Percentiles rank a stretch among this genome's conserved stretches.
phyloP scores from a whole-genome alignment of 2,329 filamentous ascomycete species.

The Pseudohalonectria lignicola region DNA sequence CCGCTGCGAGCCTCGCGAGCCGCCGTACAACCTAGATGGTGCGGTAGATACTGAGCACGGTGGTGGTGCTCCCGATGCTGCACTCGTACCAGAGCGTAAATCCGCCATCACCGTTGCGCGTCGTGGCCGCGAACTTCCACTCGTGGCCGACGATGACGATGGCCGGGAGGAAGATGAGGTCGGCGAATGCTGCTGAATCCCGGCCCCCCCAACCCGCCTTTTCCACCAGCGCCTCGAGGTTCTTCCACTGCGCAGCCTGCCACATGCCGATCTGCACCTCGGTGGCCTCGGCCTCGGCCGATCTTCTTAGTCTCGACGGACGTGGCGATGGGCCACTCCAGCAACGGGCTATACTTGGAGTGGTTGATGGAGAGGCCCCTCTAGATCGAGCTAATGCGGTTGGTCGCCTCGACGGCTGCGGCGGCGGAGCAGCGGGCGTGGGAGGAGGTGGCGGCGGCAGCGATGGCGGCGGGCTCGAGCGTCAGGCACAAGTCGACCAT shows the following conservation, averaged over 20 bases:
- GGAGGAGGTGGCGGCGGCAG: neutral
- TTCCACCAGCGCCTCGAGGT: neutral
- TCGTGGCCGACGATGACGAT: neutral
- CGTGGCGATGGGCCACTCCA: neutral
- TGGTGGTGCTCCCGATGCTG: neutral
- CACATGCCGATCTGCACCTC: neutral
- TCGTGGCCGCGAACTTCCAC: neutral
- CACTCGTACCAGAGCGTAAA: neutral
- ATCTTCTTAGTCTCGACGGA: neutral
- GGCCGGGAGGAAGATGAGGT: neutral
- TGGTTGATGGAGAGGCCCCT: neutral
- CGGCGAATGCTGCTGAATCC: neutral
- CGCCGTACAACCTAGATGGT: neutral
- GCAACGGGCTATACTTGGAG: neutral
- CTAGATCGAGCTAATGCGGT: neutral
- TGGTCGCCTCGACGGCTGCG: neutral
- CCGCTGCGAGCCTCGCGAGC: neutral
- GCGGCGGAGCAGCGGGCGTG: neutral
- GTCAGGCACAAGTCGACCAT: slow-evolving; percentile 1
- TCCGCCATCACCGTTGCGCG: neutral
- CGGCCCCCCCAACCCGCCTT: too few relatives aligned
- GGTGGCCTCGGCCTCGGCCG: neutral
- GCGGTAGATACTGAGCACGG: neutral
- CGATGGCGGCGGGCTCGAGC: neutral
- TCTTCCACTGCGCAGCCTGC: slow-evolving; percentile 1